Evolutionary conservation across 2,329 filamentous ascomycete genomes (phyloP), one percentile per base, ranked within the genome.

Genomic region (Sporothrix brasiliensis): DNA sequence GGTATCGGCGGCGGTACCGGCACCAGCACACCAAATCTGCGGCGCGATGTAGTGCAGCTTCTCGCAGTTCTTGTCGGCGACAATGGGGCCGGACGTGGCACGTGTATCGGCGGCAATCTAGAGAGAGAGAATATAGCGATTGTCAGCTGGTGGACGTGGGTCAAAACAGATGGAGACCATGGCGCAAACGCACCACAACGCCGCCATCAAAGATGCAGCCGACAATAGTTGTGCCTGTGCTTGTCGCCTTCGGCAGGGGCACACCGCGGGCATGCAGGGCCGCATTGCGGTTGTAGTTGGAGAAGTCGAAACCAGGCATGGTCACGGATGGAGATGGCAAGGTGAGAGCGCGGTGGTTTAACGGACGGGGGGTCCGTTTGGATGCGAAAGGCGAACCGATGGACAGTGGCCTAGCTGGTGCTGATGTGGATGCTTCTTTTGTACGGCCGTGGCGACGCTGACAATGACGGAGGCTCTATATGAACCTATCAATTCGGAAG

Each of bases 21-120:
- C 96, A 76, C 95, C 95, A 11, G 95, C 95, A 83, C 95, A 99
- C 95, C 95, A 99, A 83, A 99, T 99, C 82, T 97, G 93, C 72
- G 95, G 94, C 56, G 95, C 87, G 81, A 99, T 99, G 86, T 96
- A 99, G 85, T 99, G 95, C 74, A 99, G 90, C 86, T 99, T 99
- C 85, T 99, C 94, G 86, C 95, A 97, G 88, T 99, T 99, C 92
- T 99, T 99, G 88, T 99, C 95, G 82, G 96, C 96, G 76, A 99
- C 95, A 82, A 99, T 99, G 75, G 95, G 94, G 49, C 95, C 95
- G 74, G 92, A 96, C 61, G 95, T 99, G 74, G 95, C 95, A 88
- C 95, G 89, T 75, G 95, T 99, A 83, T 99, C 95, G 84, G 95
- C 95, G 74, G 95, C 95, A 82, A 99, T 98, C 91, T 94, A 44